These are phyloP conservation scores for Microdochium nivale DNA, from an alignment of 2,329 filamentous ascomycete genomes.

Conservation along the genomic window DNA sequence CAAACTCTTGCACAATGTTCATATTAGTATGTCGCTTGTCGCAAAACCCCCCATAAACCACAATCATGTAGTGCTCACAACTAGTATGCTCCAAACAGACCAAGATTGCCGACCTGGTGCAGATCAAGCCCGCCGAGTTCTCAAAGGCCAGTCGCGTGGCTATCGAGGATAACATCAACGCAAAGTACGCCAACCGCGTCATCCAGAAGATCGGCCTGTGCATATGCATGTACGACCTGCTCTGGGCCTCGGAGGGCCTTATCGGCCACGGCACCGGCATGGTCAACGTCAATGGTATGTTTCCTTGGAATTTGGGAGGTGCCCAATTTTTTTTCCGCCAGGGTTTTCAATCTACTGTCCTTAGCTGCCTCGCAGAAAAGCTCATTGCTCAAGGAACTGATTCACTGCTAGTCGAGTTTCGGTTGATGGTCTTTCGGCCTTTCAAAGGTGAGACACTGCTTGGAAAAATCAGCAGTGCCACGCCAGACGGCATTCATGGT, in stretches of 20 bases:
- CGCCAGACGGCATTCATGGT: conserved; percentile 64
- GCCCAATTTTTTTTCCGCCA: no score
- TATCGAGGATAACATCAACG: conserved; percentile 94
- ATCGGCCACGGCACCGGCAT: conserved; percentile 89
- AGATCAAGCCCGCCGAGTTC: conserved; percentile 85
- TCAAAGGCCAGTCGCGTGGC: conserved; percentile 72
- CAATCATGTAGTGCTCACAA: no score
- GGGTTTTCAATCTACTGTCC: no score
- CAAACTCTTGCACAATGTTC: conserved; percentile 32
- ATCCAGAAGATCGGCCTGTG: conserved; percentile 93
- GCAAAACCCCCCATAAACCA: no score
- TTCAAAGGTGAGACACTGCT: conserved; percentile 92
- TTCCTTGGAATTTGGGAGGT: background rate
- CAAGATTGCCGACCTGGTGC: conserved; percentile 87
- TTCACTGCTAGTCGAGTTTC: conserved; percentile 93
- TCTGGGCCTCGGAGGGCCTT: conserved; percentile 83
- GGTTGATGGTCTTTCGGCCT: conserved; percentile 85
- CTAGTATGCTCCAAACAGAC: conserved; percentile 51
- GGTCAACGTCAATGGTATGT: conserved; percentile 83
- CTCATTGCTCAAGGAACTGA: no score
- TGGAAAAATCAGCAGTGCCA: conserved; percentile 71
- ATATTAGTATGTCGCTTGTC: conserved; percentile 40
- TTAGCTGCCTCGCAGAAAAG: no score
- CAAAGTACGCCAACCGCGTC: conserved; percentile 87
- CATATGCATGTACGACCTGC: conserved; percentile 84